Percentiles rank a stretch among this genome's conserved stretches.
phyloP scores from a whole-genome alignment of 2,329 filamentous ascomycete genomes.

The Didymella pinodella region DNA sequence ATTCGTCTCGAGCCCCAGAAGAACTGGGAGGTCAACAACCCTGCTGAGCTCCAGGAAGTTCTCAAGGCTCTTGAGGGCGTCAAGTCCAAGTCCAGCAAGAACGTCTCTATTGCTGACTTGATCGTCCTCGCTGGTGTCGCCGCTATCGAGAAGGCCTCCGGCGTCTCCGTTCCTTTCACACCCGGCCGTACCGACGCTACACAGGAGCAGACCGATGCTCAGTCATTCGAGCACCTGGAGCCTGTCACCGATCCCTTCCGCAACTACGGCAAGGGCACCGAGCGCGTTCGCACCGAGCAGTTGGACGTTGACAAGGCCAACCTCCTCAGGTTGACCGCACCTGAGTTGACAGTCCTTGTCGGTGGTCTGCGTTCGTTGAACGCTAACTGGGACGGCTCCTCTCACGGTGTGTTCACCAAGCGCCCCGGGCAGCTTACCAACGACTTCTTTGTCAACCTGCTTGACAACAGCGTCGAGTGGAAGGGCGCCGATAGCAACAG shows the following conservation, averaged over 20 bases:
- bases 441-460: constrained; percentile 83
- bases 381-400: constrained; percentile 75
- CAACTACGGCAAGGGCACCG: constrained; percentile 73
- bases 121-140: constrained; percentile 78
- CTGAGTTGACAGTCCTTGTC: constrained; percentile 74
- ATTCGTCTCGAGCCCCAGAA: constrained; percentile 77
- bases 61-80: constrained; percentile 68
- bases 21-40: constrained; percentile 79
- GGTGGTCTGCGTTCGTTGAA: constrained; percentile 75
- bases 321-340: constrained; percentile 73
- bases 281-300: constrained; percentile 71
- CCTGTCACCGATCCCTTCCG: constrained; percentile 79
- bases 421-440: constrained; percentile 74
- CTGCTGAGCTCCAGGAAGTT: constrained; percentile 68
- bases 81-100: constrained; percentile 71
- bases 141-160: constrained; percentile 75
- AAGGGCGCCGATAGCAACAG: constrained; percentile 58
- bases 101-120: constrained; percentile 79
- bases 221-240: constrained; percentile 71
- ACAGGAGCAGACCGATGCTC: constrained; percentile 73
- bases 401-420: constrained; percentile 72
- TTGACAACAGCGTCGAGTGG: constrained; percentile 73
- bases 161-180: constrained; percentile 72
- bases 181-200: constrained; percentile 76
- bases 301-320: constrained; percentile 75